A percentile compares a stretch with the other conserved stretches of the same genome.
Conservation (phyloP, 2,329 filamentous ascomycete genomes). For the Colletotrichum plurivorum region DNA sequence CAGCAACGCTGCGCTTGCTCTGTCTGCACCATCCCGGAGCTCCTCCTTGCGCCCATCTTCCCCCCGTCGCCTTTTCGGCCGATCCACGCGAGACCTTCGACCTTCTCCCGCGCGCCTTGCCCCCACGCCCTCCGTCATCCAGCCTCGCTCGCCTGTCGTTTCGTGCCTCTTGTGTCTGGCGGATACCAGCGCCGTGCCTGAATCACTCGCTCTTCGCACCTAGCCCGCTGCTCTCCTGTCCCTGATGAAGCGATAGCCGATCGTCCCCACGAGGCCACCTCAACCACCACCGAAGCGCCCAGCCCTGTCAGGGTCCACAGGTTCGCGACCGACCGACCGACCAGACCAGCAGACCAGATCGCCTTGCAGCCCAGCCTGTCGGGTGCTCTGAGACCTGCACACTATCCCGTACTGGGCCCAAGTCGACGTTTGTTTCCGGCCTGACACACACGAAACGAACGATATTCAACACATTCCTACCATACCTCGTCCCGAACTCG, state of each 20-base stretch:
- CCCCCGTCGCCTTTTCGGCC: slow-evolving; percentile 9
- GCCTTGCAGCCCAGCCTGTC: slow-evolving; percentile 1
- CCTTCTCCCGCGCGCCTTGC: slow-evolving; percentile 14
- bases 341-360: slow-evolving; percentile 11
- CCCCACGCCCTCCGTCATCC: slow-evolving; percentile 15
- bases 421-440: slow-evolving; percentile 1
- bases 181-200: slow-evolving; percentile 16
- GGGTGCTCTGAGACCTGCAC: slow-evolving; percentile 9
- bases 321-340: slow-evolving; percentile 30
- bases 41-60: neutral
- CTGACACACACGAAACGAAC: neutral
- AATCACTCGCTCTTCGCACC: slow-evolving; percentile 5
- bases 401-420: slow-evolving; percentile 3
- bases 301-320: slow-evolving; percentile 40
- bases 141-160: neutral
- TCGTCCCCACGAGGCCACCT: slow-evolving; percentile 39
- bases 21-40: neutral
- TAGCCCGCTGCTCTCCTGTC: slow-evolving; percentile 27
- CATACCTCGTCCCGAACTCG: slow-evolving; percentile 4
- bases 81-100: slow-evolving; percentile 1
- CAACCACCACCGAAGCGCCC: slow-evolving; percentile 17
- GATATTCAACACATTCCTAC: neutral
- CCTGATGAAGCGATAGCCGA: slow-evolving; percentile 41
- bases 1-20: slow-evolving; percentile 15
- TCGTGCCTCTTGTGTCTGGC: slow-evolving; percentile 8